A percentile compares a stretch with the other conserved stretches of the same genome.
phyloP scores from a whole-genome alignment of 2,329 filamentous ascomycete species.

The Escovopsis sp. region DNA sequence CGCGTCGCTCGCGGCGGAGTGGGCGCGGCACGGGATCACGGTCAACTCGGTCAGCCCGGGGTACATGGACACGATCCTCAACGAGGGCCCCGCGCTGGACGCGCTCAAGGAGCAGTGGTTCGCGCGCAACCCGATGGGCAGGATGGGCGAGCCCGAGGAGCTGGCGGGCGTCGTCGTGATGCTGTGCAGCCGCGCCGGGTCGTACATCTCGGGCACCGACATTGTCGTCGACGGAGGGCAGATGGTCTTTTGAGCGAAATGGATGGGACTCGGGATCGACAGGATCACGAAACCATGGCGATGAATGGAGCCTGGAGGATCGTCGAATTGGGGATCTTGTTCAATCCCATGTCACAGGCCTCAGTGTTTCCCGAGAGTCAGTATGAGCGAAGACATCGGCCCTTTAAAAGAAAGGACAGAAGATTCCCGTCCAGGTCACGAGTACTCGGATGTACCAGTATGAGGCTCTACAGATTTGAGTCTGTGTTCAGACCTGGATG shows the following conservation, averaged over 20 bases:
- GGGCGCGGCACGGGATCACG: constrained; percentile 54
- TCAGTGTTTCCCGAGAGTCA: too few species aligned
- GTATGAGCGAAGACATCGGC: too few species aligned
- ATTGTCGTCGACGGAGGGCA: constrained; percentile 47
- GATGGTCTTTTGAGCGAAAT: constrained; percentile 7
- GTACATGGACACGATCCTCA: constrained; percentile 66
- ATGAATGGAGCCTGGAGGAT: too few species aligned
- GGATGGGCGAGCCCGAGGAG: constrained; percentile 51
- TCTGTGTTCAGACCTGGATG: too few species aligned
- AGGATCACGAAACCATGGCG: too few species aligned
- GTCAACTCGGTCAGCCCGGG: constrained; percentile 59
- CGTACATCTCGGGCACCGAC: constrained; percentile 55
- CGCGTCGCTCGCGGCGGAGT: constrained; percentile 55
- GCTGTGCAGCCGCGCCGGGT: constrained; percentile 44
- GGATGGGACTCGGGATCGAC: neutral
- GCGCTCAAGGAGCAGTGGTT: constrained; percentile 41
- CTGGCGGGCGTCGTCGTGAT: constrained; percentile 47
- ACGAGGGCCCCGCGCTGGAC: constrained; percentile 46
- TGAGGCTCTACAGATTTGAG: too few species aligned
- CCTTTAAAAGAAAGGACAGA: too few species aligned
- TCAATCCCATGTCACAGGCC: too few species aligned
- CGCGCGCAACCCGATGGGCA: constrained; percentile 43
- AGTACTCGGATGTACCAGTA: too few species aligned
- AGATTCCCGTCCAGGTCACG: too few species aligned
- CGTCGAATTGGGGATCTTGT: too few species aligned